These are phyloP conservation scores for Paramecium sexaurelia DNA, from an alignment of 73 alveolate species.

Conservation along the genomic window DNA sequence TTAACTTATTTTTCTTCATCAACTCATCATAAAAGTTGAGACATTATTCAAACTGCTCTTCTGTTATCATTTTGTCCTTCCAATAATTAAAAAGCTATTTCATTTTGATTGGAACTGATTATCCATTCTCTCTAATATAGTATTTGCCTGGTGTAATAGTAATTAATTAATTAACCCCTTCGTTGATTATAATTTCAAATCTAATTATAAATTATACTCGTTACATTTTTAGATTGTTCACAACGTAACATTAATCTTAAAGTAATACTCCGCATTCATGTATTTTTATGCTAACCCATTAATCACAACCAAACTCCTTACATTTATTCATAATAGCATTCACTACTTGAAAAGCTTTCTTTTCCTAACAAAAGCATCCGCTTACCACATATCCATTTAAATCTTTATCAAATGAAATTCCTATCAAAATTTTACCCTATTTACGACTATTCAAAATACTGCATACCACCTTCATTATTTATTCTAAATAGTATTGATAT, in stretches of 20 bases:
- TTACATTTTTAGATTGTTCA: conserved; percentile 16
- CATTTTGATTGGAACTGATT: not conserved
- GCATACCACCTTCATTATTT: not conserved
- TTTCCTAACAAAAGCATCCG: conserved; percentile 17
- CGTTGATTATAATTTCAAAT: conserved; percentile 15
- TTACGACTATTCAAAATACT: conserved; percentile 14
- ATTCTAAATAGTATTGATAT: not conserved
- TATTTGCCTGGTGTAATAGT: conserved; percentile 12
- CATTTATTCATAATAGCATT: conserved; percentile 5
- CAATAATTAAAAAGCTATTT: not conserved
- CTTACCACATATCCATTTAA: not conserved
- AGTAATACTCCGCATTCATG: conserved; percentile 30
- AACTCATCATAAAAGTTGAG: conserved; percentile 1
- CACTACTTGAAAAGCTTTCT: not conserved
- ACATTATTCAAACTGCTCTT: conserved; percentile 12
- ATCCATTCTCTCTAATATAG: not conserved
- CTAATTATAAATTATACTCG: not conserved
- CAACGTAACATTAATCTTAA: not conserved
- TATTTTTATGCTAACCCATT: not conserved
- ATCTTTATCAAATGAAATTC: conserved; percentile 29
- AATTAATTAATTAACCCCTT: not conserved
- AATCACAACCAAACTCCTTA: not conserved
- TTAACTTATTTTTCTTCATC: not conserved
- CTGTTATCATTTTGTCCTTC: not conserved
- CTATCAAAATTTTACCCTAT: not conserved